Evolutionary conservation across 2,329 filamentous ascomycete genomes (phyloP).

Genomic region (Cercospora berteroae): DNA sequence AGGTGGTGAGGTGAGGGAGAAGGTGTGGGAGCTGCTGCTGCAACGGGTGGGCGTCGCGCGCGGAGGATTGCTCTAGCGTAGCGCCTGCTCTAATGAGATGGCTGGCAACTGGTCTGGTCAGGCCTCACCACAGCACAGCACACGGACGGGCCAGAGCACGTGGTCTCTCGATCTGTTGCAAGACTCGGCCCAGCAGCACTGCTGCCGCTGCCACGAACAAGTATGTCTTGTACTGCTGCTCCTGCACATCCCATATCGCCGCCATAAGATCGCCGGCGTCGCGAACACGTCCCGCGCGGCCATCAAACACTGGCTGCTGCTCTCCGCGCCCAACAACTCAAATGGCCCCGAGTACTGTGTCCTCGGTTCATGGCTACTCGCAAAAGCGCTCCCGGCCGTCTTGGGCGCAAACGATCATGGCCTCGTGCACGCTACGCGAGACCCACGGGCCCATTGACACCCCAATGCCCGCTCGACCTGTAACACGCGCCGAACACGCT

Average conservation of each 20-base stretch:
- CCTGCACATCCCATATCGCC: background rate
- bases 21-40: background rate
- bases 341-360: background rate
- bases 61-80: background rate
- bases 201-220: background rate
- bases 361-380: background rate
- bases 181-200: background rate
- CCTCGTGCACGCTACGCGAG: background rate
- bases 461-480: background rate
- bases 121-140: background rate
- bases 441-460: background rate
- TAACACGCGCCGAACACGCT: background rate
- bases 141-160: background rate
- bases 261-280: background rate
- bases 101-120: background rate
- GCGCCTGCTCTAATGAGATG: background rate
- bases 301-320: background rate
- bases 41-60: background rate
- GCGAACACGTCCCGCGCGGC: background rate
- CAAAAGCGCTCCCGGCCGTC: background rate
- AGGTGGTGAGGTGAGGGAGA: background rate
- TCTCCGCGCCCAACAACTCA: background rate
- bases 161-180: background rate
- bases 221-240: background rate
- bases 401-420: background rate